Percentiles rank a stretch among this genome's conserved stretches.
Evolutionary conservation across 2,329 filamentous ascomycete species (phyloP).

Genomic region (Cladosporium colombiae): DNA sequence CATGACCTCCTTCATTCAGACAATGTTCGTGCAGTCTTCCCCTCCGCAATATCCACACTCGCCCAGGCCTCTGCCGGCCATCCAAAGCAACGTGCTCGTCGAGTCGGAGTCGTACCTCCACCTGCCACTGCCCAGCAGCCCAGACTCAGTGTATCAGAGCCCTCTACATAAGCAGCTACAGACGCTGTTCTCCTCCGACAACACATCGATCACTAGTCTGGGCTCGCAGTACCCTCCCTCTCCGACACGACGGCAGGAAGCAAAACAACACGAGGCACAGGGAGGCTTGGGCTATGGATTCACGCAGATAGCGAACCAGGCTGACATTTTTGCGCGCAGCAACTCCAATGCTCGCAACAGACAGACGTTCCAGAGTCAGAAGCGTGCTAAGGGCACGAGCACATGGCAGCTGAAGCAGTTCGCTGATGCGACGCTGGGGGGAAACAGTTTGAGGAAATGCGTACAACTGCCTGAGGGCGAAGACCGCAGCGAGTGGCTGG

Average conservation of each 20-base stretch:
- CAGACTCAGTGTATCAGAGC: conserved; percentile 34
- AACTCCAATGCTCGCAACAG: conserved; percentile 65
- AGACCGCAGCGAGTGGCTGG: conserved; percentile 96
- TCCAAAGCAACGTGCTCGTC: conserved; percentile 45
- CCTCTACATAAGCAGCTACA: conserved; percentile 38
- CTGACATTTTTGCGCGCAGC: conserved; percentile 44
- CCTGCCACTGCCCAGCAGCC: conserved; percentile 32
- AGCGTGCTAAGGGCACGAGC: conserved; percentile 79
- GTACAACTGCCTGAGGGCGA: conserved; percentile 97
- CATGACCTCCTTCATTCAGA: conserved; percentile 80
- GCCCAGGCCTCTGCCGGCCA: conserved; percentile 43
- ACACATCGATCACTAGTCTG: conserved; percentile 9
- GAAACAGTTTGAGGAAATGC: conserved; percentile 90
- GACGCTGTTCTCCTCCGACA: conserved; percentile 26
- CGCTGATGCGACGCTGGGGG: conserved; percentile 93
- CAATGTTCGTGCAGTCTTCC: conserved; percentile 65
- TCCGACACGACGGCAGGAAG: conserved; percentile 17
- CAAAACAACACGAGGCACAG: conserved; percentile 30
- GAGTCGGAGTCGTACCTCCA: conserved; percentile 45
- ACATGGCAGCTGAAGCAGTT: conserved; percentile 96
- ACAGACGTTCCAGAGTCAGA: conserved; percentile 88
- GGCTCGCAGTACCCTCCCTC: conserved; percentile 9
- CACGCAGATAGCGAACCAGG: conserved; percentile 30
- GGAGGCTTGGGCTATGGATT: conserved; percentile 29
- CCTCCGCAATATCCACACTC: conserved; percentile 37